phyloP scores from a whole-genome alignment of 2,329 filamentous ascomycete genomes.

The Juglanconis sp. region DNA sequence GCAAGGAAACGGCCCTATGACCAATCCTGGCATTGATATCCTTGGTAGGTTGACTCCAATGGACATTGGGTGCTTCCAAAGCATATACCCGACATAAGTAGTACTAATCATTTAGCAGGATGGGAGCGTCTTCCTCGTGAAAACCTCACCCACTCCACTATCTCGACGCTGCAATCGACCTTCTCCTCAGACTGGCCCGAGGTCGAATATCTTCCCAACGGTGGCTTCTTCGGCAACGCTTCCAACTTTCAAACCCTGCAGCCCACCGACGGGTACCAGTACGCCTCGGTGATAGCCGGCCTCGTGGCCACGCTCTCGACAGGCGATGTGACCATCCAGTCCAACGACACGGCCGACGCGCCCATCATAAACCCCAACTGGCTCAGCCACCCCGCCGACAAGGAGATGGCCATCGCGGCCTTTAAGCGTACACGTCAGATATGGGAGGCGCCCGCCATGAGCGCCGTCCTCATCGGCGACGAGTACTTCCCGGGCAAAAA shows the following conservation, averaged over 20 bases:
- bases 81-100: not conserved
- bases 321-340: slow-evolving; percentile 33
- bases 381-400: slow-evolving; percentile 22
- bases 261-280: not conserved
- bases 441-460: slow-evolving; percentile 19
- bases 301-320: slow-evolving; percentile 23
- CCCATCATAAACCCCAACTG: slow-evolving; percentile 38
- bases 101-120: not conserved
- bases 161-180: not conserved
- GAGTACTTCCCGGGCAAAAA: slow-evolving; percentile 34
- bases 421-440: slow-evolving; percentile 22
- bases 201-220: slow-evolving; percentile 1
- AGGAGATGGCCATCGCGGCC: slow-evolving; percentile 18
- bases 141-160: not conserved
- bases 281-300: not conserved
- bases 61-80: too few species aligned
- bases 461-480: not conserved
- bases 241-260: not conserved
- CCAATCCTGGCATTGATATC: not conserved
- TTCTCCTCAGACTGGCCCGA: slow-evolving; percentile 11
- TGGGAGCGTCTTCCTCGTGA: not conserved
- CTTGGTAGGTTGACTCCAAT: not conserved
- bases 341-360: slow-evolving; percentile 25
- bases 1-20: not conserved
- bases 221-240: not conserved